phyloP scores from a whole-genome alignment of 2,329 filamentous ascomycete genomes.

The Trichoderma polysporum region DNA sequence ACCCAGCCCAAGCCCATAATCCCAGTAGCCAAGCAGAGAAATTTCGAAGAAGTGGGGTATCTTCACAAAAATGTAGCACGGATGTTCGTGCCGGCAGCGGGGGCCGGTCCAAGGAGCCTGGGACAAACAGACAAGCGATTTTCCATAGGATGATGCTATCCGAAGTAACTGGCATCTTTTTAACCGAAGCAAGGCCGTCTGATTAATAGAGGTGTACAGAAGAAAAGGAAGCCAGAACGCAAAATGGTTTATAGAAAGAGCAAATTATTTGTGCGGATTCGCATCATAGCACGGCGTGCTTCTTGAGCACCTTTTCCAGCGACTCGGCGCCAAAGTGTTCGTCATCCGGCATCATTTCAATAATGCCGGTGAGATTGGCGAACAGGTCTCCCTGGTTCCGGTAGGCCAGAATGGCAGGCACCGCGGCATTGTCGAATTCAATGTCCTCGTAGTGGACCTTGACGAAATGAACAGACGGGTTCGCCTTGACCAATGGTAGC shows the following conservation, averaged over 20 bases:
- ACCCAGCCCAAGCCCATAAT: not conserved
- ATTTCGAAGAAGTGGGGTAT: slow-evolving; percentile 16
- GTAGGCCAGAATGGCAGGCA: slow-evolving; percentile 88
- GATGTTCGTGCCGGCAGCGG: slow-evolving; percentile 2
- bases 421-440: slow-evolving; percentile 85
- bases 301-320: slow-evolving; percentile 52
- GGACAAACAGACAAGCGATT: not conserved
- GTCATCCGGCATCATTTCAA: slow-evolving; percentile 78
- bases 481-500: slow-evolving; percentile 66
- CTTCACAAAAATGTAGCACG: slow-evolving; percentile 9
- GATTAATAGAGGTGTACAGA: not conserved
- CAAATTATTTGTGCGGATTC: not conserved
- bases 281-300: slow-evolving; percentile 51
- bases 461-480: slow-evolving; percentile 78
- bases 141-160: not conserved
- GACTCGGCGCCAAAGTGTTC: slow-evolving; percentile 57
- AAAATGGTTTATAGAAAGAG: not conserved
- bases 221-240: not conserved
- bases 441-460: slow-evolving; percentile 90
- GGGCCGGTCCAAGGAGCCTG: not conserved
- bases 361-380: slow-evolving; percentile 81
- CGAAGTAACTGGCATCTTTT: not conserved
- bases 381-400: slow-evolving; percentile 84
- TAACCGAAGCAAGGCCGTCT: slow-evolving; percentile 3
- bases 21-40: slow-evolving; percentile 6